Percentiles rank a stretch among this genome's conserved stretches.
phyloP scores from a whole-genome alignment of 2,329 filamentous ascomycete species.

The Basipetospora sp. region DNA sequence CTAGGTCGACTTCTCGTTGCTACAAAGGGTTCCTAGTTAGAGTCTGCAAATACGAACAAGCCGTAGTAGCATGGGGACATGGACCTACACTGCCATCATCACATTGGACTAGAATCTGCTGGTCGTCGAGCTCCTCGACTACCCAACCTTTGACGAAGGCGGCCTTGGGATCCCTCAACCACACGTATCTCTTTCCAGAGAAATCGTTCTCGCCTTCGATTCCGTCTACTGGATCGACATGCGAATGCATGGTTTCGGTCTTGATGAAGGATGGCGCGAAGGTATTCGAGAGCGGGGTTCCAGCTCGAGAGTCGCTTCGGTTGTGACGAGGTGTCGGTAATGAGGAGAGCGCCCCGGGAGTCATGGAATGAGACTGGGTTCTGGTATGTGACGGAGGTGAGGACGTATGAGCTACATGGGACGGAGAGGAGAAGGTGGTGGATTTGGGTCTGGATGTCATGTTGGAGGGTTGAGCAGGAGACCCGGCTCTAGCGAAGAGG shows the following conservation, averaged over 20 bases:
- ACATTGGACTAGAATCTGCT: slow-evolving; percentile 70
- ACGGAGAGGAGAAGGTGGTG: slow-evolving; percentile 51
- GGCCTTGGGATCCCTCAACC: slow-evolving; percentile 73
- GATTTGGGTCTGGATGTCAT: slow-evolving; percentile 55
- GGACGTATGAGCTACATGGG: slow-evolving; percentile 24
- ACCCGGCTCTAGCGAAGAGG: slow-evolving; percentile 58
- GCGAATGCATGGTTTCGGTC: slow-evolving; percentile 55
- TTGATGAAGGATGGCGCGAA: slow-evolving; percentile 97
- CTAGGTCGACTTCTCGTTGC: slow-evolving; percentile 74
- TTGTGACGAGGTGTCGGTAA: slow-evolving; percentile 25
- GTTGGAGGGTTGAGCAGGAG: slow-evolving; percentile 48
- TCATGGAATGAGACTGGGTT: slow-evolving; percentile 40
- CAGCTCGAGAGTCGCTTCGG: slow-evolving; percentile 48
- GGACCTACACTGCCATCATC: slow-evolving; percentile 71
- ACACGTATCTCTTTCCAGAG: slow-evolving; percentile 95
- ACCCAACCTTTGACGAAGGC: slow-evolving; percentile 92
- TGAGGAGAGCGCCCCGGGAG: neutral
- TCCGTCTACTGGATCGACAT: slow-evolving; percentile 44
- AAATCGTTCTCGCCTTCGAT: slow-evolving; percentile 98
- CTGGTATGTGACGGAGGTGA: slow-evolving; percentile 44
- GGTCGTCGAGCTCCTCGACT: slow-evolving; percentile 59
- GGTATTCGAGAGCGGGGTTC: slow-evolving; percentile 54
- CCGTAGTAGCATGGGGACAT: neutral
- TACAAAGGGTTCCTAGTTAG: too few species aligned
- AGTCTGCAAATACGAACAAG: too few species aligned